Evolutionary conservation across 2,329 filamentous ascomycete species (phyloP).

Genomic region (Macrophomina tecta): DNA sequence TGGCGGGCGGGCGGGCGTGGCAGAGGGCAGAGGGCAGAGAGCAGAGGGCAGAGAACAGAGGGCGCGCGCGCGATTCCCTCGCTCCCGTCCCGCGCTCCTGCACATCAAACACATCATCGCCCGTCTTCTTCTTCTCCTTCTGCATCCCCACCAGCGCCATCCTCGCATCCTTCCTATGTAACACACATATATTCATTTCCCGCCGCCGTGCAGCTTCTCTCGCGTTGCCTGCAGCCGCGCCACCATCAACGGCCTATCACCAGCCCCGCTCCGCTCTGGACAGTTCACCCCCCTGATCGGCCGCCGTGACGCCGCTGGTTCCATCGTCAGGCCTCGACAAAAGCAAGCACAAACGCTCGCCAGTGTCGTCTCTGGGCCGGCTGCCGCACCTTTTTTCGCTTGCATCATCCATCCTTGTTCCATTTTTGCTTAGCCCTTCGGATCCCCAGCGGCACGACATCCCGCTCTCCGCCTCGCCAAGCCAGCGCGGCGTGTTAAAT

Average conservation of each 20-base stretch:
- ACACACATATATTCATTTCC: neutral
- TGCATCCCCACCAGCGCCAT: neutral
- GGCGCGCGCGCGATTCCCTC: too few species aligned
- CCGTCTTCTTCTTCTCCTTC: too few species aligned
- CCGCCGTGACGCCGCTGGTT: neutral
- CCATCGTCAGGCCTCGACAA: too few species aligned
- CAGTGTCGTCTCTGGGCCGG: neutral
- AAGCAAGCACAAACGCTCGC: too few species aligned
- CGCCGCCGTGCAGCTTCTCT: neutral
- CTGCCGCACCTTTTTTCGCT: neutral
- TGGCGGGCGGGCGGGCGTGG: too few species aligned
- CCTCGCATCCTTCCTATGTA: conserved; percentile 2
- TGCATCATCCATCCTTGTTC: neutral
- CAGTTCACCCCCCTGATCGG: neutral
- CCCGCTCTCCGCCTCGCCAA: neutral
- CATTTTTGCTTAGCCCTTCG: neutral
- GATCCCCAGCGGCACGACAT: neutral
- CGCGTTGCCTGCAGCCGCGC: neutral
- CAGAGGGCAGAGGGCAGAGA: neutral
- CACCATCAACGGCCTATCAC: neutral
- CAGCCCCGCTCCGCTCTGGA: neutral
- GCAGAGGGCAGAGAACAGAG: neutral
- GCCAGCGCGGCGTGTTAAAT: neutral
- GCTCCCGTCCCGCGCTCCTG: too few species aligned
- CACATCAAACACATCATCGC: conserved; percentile 5